A percentile compares a stretch with the other conserved stretches of the same genome.
Evolutionary conservation across 306 rosid species (phyloP).

Genomic region (Styphnolobium japonicum): DNA sequence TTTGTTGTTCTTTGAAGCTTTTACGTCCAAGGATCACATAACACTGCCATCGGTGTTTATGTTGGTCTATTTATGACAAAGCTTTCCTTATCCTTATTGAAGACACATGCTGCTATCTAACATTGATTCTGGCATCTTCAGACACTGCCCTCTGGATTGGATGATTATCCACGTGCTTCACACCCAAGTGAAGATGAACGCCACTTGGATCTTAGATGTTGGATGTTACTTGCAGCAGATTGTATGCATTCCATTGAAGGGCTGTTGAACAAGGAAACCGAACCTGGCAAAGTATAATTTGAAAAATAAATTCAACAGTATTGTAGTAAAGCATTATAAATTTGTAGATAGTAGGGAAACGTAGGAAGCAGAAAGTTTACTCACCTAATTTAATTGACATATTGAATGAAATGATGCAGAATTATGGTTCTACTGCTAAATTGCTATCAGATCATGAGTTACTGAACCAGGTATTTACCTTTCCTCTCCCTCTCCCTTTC

Average conservation of each 20-base stretch:
- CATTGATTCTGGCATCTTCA: constrained; percentile 39
- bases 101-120: constrained; percentile 19
- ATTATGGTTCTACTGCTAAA: constrained; percentile 58
- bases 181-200: constrained; percentile 89
- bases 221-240: constrained; percentile 97
- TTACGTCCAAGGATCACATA: neutral
- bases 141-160: constrained; percentile 91
- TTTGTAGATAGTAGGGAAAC: neutral
- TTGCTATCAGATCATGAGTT: constrained; percentile 67
- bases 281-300: constrained; percentile 52
- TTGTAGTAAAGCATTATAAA: neutral
- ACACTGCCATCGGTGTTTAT: neutral
- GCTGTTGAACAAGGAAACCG: constrained; percentile 49
- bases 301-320: neutral
- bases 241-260: constrained; percentile 75
- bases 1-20: constrained; percentile 13
- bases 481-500: neutral
- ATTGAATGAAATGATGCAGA: constrained; percentile 52
- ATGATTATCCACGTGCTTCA: constrained; percentile 97
- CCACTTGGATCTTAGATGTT: constrained; percentile 90
- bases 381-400: constrained; percentile 7
- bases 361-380: neutral
- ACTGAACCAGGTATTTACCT: constrained; percentile 71
- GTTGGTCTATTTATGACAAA: constrained; percentile 12
- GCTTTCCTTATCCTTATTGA: constrained; percentile 1